A percentile compares a stretch with the other conserved stretches of the same genome.
These are phyloP conservation scores for Podospora pseudoanserina DNA, from an alignment of 495 filamentous ascomycete species.

Conservation along the genomic window DNA sequence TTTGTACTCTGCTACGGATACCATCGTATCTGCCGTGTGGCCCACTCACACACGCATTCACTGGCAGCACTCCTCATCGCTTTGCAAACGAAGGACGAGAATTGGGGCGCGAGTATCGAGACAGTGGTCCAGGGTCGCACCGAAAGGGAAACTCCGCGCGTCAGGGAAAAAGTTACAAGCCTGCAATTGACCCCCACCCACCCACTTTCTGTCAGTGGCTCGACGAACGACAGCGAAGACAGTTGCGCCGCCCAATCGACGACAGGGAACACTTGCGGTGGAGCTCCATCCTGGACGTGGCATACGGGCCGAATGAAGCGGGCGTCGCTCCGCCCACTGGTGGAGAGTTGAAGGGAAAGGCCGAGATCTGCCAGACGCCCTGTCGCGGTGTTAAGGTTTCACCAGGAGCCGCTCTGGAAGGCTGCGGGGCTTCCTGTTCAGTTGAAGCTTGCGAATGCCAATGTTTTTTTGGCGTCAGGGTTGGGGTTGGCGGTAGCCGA, in stretches of 20 bases:
- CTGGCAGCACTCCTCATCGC: not conserved
- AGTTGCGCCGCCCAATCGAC: not conserved
- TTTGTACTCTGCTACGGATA: not conserved
- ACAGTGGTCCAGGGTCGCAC: not conserved
- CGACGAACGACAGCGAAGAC: not conserved
- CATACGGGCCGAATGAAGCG: conserved; percentile 8
- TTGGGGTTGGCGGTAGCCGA: not conserved
- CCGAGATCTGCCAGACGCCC: not conserved
- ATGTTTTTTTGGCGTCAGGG: not conserved
- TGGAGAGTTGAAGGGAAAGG: not conserved
- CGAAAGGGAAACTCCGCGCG: not conserved
- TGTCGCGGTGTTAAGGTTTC: not conserved
- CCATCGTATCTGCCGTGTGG: not conserved
- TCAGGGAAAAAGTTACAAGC: not conserved
- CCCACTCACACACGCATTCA: not conserved
- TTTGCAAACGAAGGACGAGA: not conserved
- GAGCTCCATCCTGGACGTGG: not conserved
- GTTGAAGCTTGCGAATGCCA: not conserved
- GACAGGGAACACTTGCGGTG: not conserved
- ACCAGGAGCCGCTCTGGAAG: not conserved
- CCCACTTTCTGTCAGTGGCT: not conserved
- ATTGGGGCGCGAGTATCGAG: not conserved
- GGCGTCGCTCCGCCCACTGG: conserved; percentile 2
- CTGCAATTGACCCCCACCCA: not conserved
- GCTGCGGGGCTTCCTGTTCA: not conserved